Conservation (phyloP, 1,284 basidiomycete species). For the Boletus hoseneyae region DNA sequence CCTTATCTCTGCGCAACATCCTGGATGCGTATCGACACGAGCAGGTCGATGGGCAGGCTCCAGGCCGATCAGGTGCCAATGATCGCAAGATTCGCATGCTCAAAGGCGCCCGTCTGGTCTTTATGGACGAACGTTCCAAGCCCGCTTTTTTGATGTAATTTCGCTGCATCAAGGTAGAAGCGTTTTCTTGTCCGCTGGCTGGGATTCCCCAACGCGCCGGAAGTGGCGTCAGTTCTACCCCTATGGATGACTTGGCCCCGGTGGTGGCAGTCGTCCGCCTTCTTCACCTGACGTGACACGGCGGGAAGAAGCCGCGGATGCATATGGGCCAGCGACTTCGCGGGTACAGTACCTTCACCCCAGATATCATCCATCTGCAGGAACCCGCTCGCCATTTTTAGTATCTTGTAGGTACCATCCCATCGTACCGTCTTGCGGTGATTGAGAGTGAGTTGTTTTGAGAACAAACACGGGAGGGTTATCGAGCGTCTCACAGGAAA, state of each 20-base stretch:
- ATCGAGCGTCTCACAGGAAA: not conserved
- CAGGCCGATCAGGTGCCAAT: slow-evolving; percentile 27
- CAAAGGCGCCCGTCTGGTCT: slow-evolving; percentile 35
- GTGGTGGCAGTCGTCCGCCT: slow-evolving; percentile 9
- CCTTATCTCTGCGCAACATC: slow-evolving; percentile 48
- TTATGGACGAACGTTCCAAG: slow-evolving; percentile 43
- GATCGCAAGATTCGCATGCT: slow-evolving; percentile 34
- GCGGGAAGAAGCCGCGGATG: slow-evolving; percentile 12
- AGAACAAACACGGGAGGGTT: slow-evolving; percentile 1
- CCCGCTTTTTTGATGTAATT: slow-evolving; percentile 41
- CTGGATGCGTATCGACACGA: slow-evolving; percentile 46
- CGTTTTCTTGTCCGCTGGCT: slow-evolving; percentile 13
- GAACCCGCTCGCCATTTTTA: slow-evolving; percentile 5
- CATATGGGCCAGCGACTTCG: slow-evolving; percentile 12
- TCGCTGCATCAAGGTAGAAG: slow-evolving; percentile 17
- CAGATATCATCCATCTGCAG: slow-evolving; percentile 6
- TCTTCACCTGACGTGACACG: slow-evolving; percentile 15
- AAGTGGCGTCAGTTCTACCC: slow-evolving; percentile 20
- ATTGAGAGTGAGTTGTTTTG: slow-evolving; percentile 13
- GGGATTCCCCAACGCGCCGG: slow-evolving; percentile 19
- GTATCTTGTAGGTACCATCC: not conserved
- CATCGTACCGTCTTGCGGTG: slow-evolving; percentile 9
- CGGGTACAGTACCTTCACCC: slow-evolving; percentile 8
- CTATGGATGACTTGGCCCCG: slow-evolving; percentile 11
- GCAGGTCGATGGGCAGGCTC: slow-evolving; percentile 5